Evolutionary conservation across 305 asterid species (phyloP).

Genomic region (Solanum hybrid): DNA sequence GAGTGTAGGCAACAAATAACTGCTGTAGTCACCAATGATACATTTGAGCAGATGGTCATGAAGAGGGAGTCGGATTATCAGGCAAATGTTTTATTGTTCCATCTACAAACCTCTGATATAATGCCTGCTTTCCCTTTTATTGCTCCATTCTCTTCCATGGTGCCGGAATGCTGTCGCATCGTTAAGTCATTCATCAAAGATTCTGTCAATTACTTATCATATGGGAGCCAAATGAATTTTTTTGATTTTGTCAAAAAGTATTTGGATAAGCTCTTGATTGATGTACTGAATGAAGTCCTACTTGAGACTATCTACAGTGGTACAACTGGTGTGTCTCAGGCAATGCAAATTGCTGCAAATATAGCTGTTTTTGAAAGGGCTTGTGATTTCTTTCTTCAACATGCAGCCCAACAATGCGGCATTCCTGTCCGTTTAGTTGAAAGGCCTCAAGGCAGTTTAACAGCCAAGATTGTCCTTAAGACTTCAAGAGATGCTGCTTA

Average conservation of each 20-base stretch:
- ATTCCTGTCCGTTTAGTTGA: constrained; percentile 71
- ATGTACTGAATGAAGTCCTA: constrained; percentile 64
- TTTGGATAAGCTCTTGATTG: constrained; percentile 54
- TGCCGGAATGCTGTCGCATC: constrained; percentile 82
- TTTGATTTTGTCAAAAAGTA: constrained; percentile 52
- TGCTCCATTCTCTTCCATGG: constrained; percentile 89
- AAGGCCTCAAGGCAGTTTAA: constrained; percentile 62
- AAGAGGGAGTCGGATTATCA: constrained; percentile 92
- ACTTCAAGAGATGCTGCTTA: constrained; percentile 91
- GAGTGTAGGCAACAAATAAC: constrained; percentile 70
- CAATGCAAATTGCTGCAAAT: constrained; percentile 96
- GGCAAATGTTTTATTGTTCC: constrained; percentile 72
- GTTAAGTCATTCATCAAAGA: constrained; percentile 78
- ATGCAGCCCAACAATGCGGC: constrained; percentile 94
- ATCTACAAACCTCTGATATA: constrained; percentile 83
- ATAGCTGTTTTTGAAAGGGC: constrained; percentile 79
- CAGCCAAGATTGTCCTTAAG: constrained; percentile 78
- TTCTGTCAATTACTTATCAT: constrained; percentile 72
- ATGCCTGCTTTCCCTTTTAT: constrained; percentile 97
- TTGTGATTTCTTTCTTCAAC: constrained; percentile 83
- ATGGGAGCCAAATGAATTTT: constrained; percentile 73
- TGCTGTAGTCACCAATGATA: constrained; percentile 40
- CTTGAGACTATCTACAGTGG: constrained; percentile 56
- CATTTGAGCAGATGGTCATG: constrained; percentile 82
- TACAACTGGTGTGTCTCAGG: constrained; percentile 69